phyloP scores from a whole-genome alignment of 2,329 filamentous ascomycete species.

The Beauveria caledonica region DNA sequence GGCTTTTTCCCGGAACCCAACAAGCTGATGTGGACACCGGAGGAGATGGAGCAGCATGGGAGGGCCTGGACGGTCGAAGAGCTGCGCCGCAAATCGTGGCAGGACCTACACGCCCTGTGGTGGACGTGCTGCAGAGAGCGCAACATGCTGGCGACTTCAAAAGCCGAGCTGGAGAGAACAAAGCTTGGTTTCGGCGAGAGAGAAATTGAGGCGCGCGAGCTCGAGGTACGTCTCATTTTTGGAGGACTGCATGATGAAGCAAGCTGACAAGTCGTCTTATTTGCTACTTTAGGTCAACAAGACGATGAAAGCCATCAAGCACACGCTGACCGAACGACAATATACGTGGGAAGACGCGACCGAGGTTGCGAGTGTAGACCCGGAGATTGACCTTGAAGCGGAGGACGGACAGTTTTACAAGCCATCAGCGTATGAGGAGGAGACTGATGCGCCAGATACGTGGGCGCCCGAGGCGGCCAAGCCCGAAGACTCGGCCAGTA shows the following conservation, averaged over 20 bases:
- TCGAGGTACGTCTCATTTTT: constrained; percentile 46
- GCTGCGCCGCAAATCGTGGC: constrained; percentile 82
- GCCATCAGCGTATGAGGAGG: constrained; percentile 33
- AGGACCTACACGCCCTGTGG: constrained; percentile 87
- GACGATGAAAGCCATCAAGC: constrained; percentile 78
- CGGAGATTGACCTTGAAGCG: constrained; percentile 53
- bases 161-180: constrained; percentile 57
- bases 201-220: constrained; percentile 57
- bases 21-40: constrained; percentile 61
- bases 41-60: constrained; percentile 64
- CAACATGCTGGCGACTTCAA: constrained; percentile 78
- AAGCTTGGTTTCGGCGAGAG: constrained; percentile 65
- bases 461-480: constrained; percentile 19
- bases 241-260: not conserved
- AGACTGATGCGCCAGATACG: constrained; percentile 17
- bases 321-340: constrained; percentile 77
- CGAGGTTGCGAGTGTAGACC: constrained; percentile 55
- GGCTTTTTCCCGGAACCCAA: constrained; percentile 74
- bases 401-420: constrained; percentile 40
- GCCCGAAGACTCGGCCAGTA: constrained; percentile 10
- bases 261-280: constrained; percentile 12
- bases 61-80: constrained; percentile 80
- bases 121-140: constrained; percentile 89
- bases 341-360: constrained; percentile 79
- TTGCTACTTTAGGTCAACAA: constrained; percentile 49